Evolutionary conservation across 2,329 filamentous ascomycete genomes (phyloP).

Genomic region (Ophiosphaerella korrae): DNA sequence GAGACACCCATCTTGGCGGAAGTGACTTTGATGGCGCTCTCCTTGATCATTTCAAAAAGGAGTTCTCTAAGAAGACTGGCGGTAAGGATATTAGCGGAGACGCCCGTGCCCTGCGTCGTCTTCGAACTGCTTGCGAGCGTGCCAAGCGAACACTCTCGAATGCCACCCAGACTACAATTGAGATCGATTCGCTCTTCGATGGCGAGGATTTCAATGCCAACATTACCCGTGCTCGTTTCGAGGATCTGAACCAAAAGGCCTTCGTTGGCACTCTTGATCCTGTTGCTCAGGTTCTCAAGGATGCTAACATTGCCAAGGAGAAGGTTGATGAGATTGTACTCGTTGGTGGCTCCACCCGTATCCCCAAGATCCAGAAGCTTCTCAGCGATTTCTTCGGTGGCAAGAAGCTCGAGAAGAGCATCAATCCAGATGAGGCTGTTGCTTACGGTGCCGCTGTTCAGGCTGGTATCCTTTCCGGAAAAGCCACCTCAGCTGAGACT

Average conservation of each 20-base stretch:
- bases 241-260: slow-evolving; percentile 95
- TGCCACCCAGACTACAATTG: slow-evolving; percentile 94
- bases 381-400: slow-evolving; percentile 98
- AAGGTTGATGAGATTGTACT: slow-evolving; percentile 98
- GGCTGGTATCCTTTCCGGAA: slow-evolving; percentile 97
- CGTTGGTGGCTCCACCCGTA: slow-evolving; percentile 98
- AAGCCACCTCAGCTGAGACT: slow-evolving; percentile 94
- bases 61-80: slow-evolving; percentile 77
- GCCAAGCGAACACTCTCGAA: slow-evolving; percentile 99
- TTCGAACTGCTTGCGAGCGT: slow-evolving; percentile 97
- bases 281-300: slow-evolving; percentile 95
- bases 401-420: slow-evolving; percentile 99
- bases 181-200: slow-evolving; percentile 98
- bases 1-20: slow-evolving; percentile 95
- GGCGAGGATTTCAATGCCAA: slow-evolving; percentile 96
- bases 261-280: slow-evolving; percentile 94
- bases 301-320: slow-evolving; percentile 84
- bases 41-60: slow-evolving; percentile 95
- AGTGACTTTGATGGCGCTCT: slow-evolving; percentile 97
- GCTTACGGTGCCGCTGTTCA: slow-evolving; percentile 98
- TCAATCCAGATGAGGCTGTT: slow-evolving; percentile 99
- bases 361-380: slow-evolving; percentile 98
- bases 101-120: slow-evolving; percentile 89
- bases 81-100: slow-evolving; percentile 70
- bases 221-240: slow-evolving; percentile 98